Evolutionary conservation across 1,284 basidiomycete genomes (phyloP), one percentile per base, ranked within the genome.

Genomic region (Flammula alnicola): DNA sequence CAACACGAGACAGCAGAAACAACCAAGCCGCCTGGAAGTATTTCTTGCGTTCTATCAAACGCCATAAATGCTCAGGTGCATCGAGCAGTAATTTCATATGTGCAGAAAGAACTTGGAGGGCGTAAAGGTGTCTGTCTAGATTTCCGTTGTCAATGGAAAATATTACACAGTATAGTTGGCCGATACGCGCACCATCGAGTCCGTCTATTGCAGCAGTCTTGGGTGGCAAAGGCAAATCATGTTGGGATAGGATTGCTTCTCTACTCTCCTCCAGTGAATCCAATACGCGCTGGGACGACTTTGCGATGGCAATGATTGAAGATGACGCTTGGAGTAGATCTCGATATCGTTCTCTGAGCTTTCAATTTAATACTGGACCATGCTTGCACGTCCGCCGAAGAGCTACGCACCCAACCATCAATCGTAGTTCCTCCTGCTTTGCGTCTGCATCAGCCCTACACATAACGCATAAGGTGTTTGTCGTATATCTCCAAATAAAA

Each of bases 401-500:
- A 42, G 38, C 19, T 50, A 85, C 92, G 79, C 71, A 95, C 93
- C 93, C 94, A 67, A 98, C 95, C 94, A 96, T 98, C 22, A 91
- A 78, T 57, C 94, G 78, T 36, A 97, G 79, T 66, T 98, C 95
- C 61, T 93, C 89, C 63, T 93, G 91, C 69, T 96, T 96, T 43
- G 86, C 87, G 63, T 93, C 83, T 2, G 93, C 93, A 68, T 95
- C 91, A n/a, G 79, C 73, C 68, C 91, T 93, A 55, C 8, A 49
- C 41, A 38, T 49, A 44, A 20, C 51, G 14, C 42, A 52, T 42
- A 20, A 46, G 47, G 38, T 42, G 43, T 41, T 41, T 47, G 16
- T 5, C n/a, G 17, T 4, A 16, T 25, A 12, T 10, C 40, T 36
- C 20, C 16, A 31, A 23, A 23, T 44, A 31, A 8, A 38, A 29